Evolutionary conservation across 192 early-diverging fungal genomes (phyloP).

Genomic region (Spizellomyces punctatus): DNA sequence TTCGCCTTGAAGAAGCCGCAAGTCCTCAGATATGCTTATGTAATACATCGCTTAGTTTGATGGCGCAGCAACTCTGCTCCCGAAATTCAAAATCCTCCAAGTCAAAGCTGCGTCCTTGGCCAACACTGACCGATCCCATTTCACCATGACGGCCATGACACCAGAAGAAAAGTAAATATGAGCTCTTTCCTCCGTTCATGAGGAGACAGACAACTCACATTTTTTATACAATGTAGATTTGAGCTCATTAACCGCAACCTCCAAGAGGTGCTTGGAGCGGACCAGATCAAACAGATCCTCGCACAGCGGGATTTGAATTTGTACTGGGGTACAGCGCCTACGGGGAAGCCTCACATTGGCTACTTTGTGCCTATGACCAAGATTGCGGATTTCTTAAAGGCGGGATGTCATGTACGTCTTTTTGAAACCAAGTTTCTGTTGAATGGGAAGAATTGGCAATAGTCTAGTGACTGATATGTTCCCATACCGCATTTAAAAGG

Average conservation of each 20-base stretch:
- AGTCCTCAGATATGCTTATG: too few relatives aligned
- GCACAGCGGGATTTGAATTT: slow-evolving; percentile 86
- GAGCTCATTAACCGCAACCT: slow-evolving; percentile 89
- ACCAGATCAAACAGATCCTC: slow-evolving; percentile 83
- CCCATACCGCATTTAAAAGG: slow-evolving; percentile 47
- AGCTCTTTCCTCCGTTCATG: too few relatives aligned
- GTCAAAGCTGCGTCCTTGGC: too few relatives aligned
- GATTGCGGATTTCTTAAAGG: slow-evolving; percentile 93
- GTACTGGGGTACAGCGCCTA: slow-evolving; percentile 98
- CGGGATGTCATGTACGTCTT: slow-evolving; percentile 77
- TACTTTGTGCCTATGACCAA: slow-evolving; percentile 99
- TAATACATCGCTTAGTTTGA: too few relatives aligned
- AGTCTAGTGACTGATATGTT: slow-evolving; percentile 1
- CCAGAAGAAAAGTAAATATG: too few relatives aligned
- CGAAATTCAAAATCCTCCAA: too few relatives aligned
- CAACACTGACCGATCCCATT: too few relatives aligned
- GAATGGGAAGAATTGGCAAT: background rate
- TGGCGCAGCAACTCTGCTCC: too few relatives aligned
- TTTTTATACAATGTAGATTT: slow-evolving; percentile 41
- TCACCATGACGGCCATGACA: too few relatives aligned
- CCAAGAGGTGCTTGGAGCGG: slow-evolving; percentile 89
- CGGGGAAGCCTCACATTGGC: slow-evolving; percentile 93
- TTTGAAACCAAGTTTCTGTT: slow-evolving; percentile 3
- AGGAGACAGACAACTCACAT: too few relatives aligned
- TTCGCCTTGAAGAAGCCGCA: too few relatives aligned